These are phyloP conservation scores for Nicotiana attenuata DNA, from an alignment of 257 asterid genomes.

Conservation along the genomic window DNA sequence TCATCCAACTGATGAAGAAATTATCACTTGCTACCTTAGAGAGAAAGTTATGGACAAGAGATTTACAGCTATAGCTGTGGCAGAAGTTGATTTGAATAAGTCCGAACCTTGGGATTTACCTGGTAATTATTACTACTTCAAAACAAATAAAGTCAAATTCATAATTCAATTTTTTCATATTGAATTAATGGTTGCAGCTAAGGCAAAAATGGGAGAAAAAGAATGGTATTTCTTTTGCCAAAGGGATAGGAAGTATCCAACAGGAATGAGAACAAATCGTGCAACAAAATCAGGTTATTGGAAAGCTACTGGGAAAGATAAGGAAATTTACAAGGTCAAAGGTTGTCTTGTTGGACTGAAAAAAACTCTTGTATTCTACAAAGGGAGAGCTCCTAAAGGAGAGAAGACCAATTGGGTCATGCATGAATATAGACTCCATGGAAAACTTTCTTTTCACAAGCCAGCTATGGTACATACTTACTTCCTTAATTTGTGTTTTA, in stretches of 20 bases:
- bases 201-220: slow-evolving; percentile 70
- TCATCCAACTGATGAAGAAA: slow-evolving; percentile 85
- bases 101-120: slow-evolving; percentile 96
- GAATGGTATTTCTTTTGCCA: slow-evolving; percentile 78
- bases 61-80: slow-evolving; percentile 54
- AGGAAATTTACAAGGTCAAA: slow-evolving; percentile 51
- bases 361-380: slow-evolving; percentile 86
- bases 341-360: slow-evolving; percentile 76
- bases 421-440: slow-evolving; percentile 78
- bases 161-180: too few relatives aligned
- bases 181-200: too few relatives aligned
- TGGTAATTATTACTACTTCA: slow-evolving; percentile 27
- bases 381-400: slow-evolving; percentile 73
- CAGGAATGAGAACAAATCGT: slow-evolving; percentile 83
- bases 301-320: slow-evolving; percentile 93
- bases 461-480: slow-evolving; percentile 46
- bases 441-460: slow-evolving; percentile 55
- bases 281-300: slow-evolving; percentile 79
- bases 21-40: slow-evolving; percentile 56
- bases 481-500: too few relatives aligned
- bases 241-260: slow-evolving; percentile 76
- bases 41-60: slow-evolving; percentile 49
- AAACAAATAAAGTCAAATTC: too few relatives aligned
- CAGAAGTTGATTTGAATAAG: slow-evolving; percentile 81
- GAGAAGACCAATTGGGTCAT: slow-evolving; percentile 47